phyloP scores from a whole-genome alignment of 1,284 basidiomycete genomes.

The Rhodotorula mucilaginosa region DNA sequence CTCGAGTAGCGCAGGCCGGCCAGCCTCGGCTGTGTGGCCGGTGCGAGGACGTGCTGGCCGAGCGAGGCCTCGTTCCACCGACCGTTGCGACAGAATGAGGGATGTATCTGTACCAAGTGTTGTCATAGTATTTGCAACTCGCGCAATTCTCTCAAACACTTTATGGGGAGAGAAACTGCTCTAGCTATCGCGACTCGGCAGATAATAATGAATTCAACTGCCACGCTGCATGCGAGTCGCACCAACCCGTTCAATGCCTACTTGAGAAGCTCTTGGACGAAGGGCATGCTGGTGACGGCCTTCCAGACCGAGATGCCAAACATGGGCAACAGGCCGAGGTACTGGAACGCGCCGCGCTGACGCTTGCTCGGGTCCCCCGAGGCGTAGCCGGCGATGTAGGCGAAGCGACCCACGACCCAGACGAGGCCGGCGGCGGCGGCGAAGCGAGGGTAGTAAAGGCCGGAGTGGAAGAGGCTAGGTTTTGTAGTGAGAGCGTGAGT shows the following conservation, averaged over 20 bases:
- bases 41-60: constrained; percentile 12
- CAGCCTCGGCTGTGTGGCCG: background rate
- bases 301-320: constrained; percentile 24
- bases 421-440: constrained; percentile 21
- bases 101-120: background rate
- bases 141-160: background rate
- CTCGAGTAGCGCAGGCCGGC: background rate
- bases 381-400: constrained; percentile 31
- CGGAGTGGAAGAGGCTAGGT: constrained; percentile 19
- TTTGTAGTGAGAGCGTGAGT: no score
- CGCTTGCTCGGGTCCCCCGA: constrained; percentile 25
- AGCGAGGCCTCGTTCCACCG: constrained; percentile 7
- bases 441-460: constrained; percentile 22
- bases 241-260: background rate
- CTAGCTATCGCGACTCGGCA: no score
- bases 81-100: background rate
- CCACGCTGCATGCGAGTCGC: no score
- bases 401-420: constrained; percentile 29
- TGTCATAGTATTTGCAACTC: background rate
- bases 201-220: background rate
- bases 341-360: constrained; percentile 16
- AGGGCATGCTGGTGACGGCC: constrained; percentile 13
- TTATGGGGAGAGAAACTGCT: no score
- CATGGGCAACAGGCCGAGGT: constrained; percentile 23
- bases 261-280: constrained; percentile 10